Evolutionary conservation across 1,284 basidiomycete genomes (phyloP).

Genomic region (Cutaneotrichosporon spelunceum): DNA sequence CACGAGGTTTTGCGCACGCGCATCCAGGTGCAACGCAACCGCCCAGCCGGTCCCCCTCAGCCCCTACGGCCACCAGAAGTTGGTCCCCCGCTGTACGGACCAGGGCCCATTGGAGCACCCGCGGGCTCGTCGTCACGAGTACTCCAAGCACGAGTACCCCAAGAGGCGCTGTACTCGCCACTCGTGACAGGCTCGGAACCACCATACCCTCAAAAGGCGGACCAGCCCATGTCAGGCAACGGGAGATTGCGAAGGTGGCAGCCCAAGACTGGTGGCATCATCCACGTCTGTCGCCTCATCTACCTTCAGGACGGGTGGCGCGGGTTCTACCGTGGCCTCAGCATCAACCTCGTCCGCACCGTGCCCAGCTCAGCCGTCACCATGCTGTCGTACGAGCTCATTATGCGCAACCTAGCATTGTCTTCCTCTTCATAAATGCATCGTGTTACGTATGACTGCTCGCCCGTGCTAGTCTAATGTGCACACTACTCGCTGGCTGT

Average conservation of each 20-base stretch:
- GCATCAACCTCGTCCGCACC: conserved; percentile 83
- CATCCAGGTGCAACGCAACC: conserved; percentile 62
- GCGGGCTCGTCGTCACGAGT: conserved; percentile 1
- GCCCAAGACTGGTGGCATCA: conserved; percentile 56
- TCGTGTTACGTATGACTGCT: conserved; percentile 2
- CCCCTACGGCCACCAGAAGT: neutral
- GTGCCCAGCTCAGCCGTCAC: conserved; percentile 92
- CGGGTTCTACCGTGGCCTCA: conserved; percentile 83
- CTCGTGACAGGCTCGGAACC: conserved; percentile 33
- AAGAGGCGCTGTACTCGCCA: conserved; percentile 25
- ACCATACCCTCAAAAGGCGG: conserved; percentile 13
- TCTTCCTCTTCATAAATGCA: conserved; percentile 9
- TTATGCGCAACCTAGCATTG: conserved; percentile 50
- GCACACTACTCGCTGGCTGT: conserved; percentile 9
- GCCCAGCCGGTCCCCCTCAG: neutral
- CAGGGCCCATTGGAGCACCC: neutral
- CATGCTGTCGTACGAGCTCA: conserved; percentile 70
- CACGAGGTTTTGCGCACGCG: conserved; percentile 93
- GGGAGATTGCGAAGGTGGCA: conserved; percentile 15
- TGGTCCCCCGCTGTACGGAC: too few species aligned
- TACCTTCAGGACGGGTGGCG: conserved; percentile 76
- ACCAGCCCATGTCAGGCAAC: conserved; percentile 1
- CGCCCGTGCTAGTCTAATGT: neutral
- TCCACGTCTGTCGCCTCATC: conserved; percentile 70
- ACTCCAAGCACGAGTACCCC: conserved; percentile 8